Base-by-base conservation (phyloP, 495 filamentous ascomycete genomes). In the Hypoxylon perforatum region DNA sequence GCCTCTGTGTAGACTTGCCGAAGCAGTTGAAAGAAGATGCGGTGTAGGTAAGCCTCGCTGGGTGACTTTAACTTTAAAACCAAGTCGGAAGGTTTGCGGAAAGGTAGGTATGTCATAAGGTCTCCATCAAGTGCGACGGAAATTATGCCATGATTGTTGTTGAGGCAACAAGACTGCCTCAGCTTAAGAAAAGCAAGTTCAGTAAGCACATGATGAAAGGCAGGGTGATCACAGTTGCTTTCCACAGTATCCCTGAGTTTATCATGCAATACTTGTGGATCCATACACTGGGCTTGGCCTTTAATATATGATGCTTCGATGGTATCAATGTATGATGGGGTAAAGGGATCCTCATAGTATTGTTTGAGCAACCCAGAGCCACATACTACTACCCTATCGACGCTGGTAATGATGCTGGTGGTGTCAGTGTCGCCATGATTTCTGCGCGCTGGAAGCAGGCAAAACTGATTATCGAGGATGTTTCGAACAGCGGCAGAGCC, bases 161-260 rank as follows among this genome's bases (percentile, higher is more conserved):
- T 11, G 17, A 1, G 56, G n/a, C 44, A 21, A 14, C n/a, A 9
- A 30, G 21, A 18, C 0, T 2, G 21, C 33, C 56, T 41, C 3
- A 49, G n/a, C 19, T 42, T 42, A 4, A 50, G 33, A 33, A 59
- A 59, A 6, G 45, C 45, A 49, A 59, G 33, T 7, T 59, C 56
- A 41, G 56, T 59, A 8, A 59, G 45, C 10, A 59, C 56, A 59
- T 50, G 56, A 59, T 59, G 56, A 10, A 59, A 59, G 28, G 19
- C 19, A 30, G 11, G 17, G 33, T 46, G 12, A 3, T 4, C 9
- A 12, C 3, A 50, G 41, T 21, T 38, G n/a, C 8, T 19, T 14
- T 50, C 45, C 21, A 50, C 56, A 7, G 50, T 33, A 4, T 17
- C n/a, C 21, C 33, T 59, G 4, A 59, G 18, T 9, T 19, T 4